Evolutionary conservation across 176 grass and related monocot species (phyloP), one percentile per base, ranked within the genome.

Genomic region (Musa itinerans): DNA sequence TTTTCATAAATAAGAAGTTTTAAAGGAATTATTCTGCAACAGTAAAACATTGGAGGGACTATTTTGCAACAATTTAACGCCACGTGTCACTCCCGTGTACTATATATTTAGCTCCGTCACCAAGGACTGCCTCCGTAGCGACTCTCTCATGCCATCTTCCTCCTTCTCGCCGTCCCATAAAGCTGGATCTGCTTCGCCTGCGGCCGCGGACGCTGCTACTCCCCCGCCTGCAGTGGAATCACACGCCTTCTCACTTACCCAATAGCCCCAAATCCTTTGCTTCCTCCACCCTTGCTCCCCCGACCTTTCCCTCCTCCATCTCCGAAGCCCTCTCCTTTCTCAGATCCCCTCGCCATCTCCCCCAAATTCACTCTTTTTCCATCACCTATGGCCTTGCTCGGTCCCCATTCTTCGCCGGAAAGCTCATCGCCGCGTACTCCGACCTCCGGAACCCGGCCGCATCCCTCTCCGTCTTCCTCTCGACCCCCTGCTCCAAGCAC

Each of bases 351-450:
- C 66, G 25, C 66, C 1, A 17, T 12, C 29, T 69, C 27, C 66
- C 24, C 34, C 24, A 43, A 12, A 13, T 69, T 27, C 66, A 69
- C 14, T 27, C 66, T 48, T 27, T 69, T 2, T 27, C 9, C 10
- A 43, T 69, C 66, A 43, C 66, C 66, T 69, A 29, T 23, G 66
- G 29, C 66, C 34, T 69, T 16, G 66, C 29, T 15, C 29, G 66
- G 5, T 69, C 66, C 13, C 66, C 66, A 10, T 69, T 69, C 34
- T 69, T 69, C 66, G 24, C 66, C 12, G 66, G 66, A 14, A 69
- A 69, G 66, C 66, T 69, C 16, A 69, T 69, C 66, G 66, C 66
- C 13, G 17, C 16, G 26, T 69, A 69, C 29, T 69, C 66, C 13
- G 66, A 69, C 25, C 29, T 69, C 14, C 1, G 66, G 26, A 43